Evolutionary conservation across 2,329 filamentous ascomycete species (phyloP).

Genomic region (Herpomyces periplanetae): DNA sequence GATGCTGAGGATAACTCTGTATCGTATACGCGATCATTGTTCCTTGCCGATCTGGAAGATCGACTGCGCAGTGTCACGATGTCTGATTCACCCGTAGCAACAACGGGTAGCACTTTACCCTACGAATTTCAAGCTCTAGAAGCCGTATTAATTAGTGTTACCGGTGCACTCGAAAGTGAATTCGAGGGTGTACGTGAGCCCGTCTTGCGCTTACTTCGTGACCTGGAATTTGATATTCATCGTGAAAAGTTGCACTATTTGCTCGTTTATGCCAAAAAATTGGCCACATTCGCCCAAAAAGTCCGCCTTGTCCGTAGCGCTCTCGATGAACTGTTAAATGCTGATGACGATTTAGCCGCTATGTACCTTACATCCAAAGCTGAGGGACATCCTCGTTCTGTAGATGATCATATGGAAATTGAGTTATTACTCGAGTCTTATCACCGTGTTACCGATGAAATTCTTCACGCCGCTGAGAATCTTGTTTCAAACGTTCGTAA

Average conservation of each 20-base stretch:
- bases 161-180: slow-evolving; percentile 58
- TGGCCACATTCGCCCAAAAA: slow-evolving; percentile 91
- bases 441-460: slow-evolving; percentile 88
- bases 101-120: slow-evolving; percentile 23
- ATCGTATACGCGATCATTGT: slow-evolving; percentile 73
- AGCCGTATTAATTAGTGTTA: slow-evolving; percentile 73
- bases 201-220: slow-evolving; percentile 48
- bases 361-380: slow-evolving; percentile 88
- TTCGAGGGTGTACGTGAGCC: slow-evolving; percentile 78
- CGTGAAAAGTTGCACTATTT: slow-evolving; percentile 63
- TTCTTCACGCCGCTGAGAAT: slow-evolving; percentile 75
- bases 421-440: slow-evolving; percentile 92
- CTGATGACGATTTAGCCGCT: slow-evolving; percentile 61
- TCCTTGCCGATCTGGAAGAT: slow-evolving; percentile 86
- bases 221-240: slow-evolving; percentile 85
- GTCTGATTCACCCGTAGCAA: slow-evolving; percentile 4
- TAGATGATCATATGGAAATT: slow-evolving; percentile 74
- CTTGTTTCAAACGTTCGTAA: slow-evolving; percentile 78
- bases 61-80: slow-evolving; percentile 19
- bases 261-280: slow-evolving; percentile 68
- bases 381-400: slow-evolving; percentile 25
- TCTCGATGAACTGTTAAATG: slow-evolving; percentile 74
- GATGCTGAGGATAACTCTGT: slow-evolving; percentile 82
- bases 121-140: slow-evolving; percentile 91
- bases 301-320: slow-evolving; percentile 71